phyloP scores from a whole-genome alignment of 2,329 filamentous ascomycete species.

The Stemphylium vesicarium region DNA sequence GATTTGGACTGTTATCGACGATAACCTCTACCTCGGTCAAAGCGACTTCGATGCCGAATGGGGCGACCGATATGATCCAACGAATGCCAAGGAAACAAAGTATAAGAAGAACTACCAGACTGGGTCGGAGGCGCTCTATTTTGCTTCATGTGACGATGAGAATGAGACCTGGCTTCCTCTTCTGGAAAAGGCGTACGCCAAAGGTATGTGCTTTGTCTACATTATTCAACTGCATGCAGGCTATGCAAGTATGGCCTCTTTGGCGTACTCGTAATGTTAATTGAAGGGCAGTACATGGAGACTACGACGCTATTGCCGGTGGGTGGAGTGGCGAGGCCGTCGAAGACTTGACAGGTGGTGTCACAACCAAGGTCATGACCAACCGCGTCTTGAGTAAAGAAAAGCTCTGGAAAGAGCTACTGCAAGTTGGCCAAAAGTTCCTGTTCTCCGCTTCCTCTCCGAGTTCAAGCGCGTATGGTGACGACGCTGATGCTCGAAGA shows the following conservation, averaged over 20 bases:
- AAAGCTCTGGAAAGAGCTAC: slow-evolving; percentile 82
- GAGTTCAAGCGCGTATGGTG: slow-evolving; percentile 60
- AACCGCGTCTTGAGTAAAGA: slow-evolving; percentile 77
- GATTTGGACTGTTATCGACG: slow-evolving; percentile 89
- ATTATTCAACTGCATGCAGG: too few relatives aligned
- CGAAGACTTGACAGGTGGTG: slow-evolving; percentile 69
- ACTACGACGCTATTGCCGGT: slow-evolving; percentile 75
- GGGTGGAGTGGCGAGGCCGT: slow-evolving; percentile 65
- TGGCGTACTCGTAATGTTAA: background rate
- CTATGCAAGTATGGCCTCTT: background rate
- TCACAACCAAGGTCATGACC: slow-evolving; percentile 70
- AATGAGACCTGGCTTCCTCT: slow-evolving; percentile 85
- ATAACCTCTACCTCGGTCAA: slow-evolving; percentile 81
- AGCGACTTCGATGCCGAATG: slow-evolving; percentile 76
- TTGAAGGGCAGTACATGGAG: slow-evolving; percentile 67
- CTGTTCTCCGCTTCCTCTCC: slow-evolving; percentile 66
- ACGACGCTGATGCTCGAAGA: slow-evolving; percentile 63
- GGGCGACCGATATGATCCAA: slow-evolving; percentile 71
- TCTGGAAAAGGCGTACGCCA: slow-evolving; percentile 83
- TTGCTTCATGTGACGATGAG: slow-evolving; percentile 73
- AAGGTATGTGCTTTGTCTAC: slow-evolving; percentile 45
- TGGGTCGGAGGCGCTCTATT: slow-evolving; percentile 77
- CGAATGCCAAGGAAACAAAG: slow-evolving; percentile 59
- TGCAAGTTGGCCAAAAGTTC: slow-evolving; percentile 76
- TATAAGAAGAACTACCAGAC: slow-evolving; percentile 74